Conservation (phyloP, 768 basidiomycete species). For the Mycena metata region DNA sequence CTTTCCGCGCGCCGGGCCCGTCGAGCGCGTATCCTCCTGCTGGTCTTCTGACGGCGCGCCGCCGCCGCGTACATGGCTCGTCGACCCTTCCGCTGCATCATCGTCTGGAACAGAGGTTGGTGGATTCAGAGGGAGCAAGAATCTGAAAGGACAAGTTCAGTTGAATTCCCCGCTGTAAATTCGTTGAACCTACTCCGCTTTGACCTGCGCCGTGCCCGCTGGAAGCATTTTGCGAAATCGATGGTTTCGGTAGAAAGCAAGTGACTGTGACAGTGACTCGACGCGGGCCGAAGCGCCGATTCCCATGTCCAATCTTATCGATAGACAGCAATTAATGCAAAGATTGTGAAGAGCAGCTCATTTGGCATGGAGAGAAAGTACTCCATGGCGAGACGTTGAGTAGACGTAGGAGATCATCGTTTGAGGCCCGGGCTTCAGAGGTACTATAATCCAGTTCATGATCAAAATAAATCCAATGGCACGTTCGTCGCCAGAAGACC, state of each 20-base stretch:
- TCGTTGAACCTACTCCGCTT: constrained; percentile 58
- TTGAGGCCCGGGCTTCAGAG: too few species aligned
- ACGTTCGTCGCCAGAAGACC: too few species aligned
- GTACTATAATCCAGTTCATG: too few species aligned
- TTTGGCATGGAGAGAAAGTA: too few species aligned
- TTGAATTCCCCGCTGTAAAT: neutral
- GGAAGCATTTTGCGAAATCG: constrained; percentile 37
- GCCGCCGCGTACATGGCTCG: constrained; percentile 50
- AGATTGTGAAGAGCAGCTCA: too few species aligned
- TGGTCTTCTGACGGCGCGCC: constrained; percentile 42
- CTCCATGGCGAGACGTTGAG: too few species aligned
- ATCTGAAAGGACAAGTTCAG: constrained; percentile 48
- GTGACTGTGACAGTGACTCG: neutral
- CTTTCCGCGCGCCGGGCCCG: constrained; percentile 49
- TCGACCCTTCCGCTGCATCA: constrained; percentile 75
- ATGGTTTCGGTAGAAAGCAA: neutral
- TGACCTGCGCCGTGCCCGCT: constrained; percentile 67
- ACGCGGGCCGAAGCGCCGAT: too few species aligned
- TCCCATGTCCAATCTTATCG: too few species aligned
- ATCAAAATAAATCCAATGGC: too few species aligned
- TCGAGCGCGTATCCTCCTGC: constrained; percentile 39
- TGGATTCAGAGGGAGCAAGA: constrained; percentile 50
- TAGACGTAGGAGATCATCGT: too few species aligned
- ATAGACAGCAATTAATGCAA: too few species aligned
- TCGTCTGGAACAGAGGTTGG: constrained; percentile 58